phyloP scores from a whole-genome alignment of 2,329 filamentous ascomycete genomes.

The Canariomyces notabilis region DNA sequence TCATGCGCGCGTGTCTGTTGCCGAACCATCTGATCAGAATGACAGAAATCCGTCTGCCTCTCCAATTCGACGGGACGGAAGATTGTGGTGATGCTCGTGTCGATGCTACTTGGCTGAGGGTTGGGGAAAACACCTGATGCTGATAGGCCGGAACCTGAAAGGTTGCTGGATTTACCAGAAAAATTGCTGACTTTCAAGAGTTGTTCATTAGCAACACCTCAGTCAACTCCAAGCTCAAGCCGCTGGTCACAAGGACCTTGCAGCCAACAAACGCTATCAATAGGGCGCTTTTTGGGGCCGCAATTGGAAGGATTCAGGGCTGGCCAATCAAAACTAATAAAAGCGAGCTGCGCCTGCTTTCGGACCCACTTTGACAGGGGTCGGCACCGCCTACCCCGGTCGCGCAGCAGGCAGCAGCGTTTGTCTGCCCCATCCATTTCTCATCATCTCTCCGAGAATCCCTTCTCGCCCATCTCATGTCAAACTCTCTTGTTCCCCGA shows the following conservation, averaged over 20 bases:
- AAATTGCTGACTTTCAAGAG: background rate
- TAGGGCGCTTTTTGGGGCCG: slow-evolving; percentile 14
- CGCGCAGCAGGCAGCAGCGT: slow-evolving; percentile 26
- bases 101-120: background rate
- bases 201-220: slow-evolving; percentile 13
- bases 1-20: slow-evolving; percentile 4
- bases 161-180: background rate
- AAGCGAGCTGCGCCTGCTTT: slow-evolving; percentile 23
- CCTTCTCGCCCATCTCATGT: slow-evolving; percentile 11
- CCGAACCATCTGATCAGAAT: background rate
- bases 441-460: slow-evolving; percentile 23
- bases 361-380: slow-evolving; percentile 16
- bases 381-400: slow-evolving; percentile 10
- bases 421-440: slow-evolving; percentile 24
- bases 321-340: slow-evolving; percentile 19
- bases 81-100: background rate
- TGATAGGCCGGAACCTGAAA: background rate
- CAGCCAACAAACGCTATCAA: slow-evolving; percentile 18
- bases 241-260: slow-evolving; percentile 2
- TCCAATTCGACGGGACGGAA: background rate
- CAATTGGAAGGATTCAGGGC: slow-evolving; percentile 22
- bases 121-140: background rate
- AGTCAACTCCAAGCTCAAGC: background rate
- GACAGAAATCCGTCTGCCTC: slow-evolving; percentile 14
- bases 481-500: slow-evolving; percentile 12